Conservation (phyloP, 169 alveolate genomes). For the Plasmodium knowlesi region DNA sequence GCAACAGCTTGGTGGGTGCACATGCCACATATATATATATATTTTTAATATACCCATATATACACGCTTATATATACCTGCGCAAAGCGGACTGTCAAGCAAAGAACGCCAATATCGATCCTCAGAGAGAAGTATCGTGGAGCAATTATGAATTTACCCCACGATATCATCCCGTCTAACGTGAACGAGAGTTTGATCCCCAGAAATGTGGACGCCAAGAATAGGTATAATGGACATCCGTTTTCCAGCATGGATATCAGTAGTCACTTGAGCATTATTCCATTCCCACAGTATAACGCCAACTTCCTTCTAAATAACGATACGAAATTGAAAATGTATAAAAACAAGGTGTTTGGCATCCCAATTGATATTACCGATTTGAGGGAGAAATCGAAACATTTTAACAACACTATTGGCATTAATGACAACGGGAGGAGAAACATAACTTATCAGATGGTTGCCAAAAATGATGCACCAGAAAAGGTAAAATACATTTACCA, state of each 20-base stretch:
- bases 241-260: not conserved
- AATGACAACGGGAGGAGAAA: not conserved
- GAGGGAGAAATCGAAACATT: conserved; percentile 1
- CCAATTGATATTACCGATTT: not conserved
- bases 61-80: not conserved
- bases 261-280: not conserved
- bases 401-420: conserved; percentile 1
- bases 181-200: not conserved
- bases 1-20: not conserved
- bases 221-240: not conserved
- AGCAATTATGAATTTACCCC: conserved; percentile 42
- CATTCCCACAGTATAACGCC: not conserved
- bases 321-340: conserved; percentile 4
- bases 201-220: conserved; percentile 16
- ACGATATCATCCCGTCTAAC: conserved; percentile 4
- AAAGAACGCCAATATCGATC: not conserved
- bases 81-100: not conserved
- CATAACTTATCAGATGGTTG: not conserved
- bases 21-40: not conserved
- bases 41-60: not conserved
- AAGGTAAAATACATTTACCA: not conserved
- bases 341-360: conserved; percentile 5
- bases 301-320: not conserved
- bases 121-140: conserved; percentile 3
- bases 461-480: not conserved